Evolutionary conservation across 2,329 filamentous ascomycete genomes (phyloP).

Genomic region (Aspergillus puulaauensis): DNA sequence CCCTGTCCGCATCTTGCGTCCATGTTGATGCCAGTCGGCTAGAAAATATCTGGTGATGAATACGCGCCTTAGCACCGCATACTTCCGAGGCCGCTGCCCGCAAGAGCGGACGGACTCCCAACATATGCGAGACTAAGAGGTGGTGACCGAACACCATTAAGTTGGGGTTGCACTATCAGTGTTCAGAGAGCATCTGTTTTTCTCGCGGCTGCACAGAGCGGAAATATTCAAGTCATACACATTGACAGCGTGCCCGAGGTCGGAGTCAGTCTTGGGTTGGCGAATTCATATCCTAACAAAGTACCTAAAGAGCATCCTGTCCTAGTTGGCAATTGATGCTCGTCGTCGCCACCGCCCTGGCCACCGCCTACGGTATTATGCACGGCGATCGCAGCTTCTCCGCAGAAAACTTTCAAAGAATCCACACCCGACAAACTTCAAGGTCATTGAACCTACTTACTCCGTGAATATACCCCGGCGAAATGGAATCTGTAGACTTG

Average conservation of each 20-base stretch:
- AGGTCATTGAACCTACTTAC: not conserved
- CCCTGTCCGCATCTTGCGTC: constrained; percentile 27
- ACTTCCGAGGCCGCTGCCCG: constrained; percentile 25
- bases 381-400: not conserved
- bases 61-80: constrained; percentile 7
- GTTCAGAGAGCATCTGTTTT: not conserved
- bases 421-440: not conserved
- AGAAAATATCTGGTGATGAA: not conserved
- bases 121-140: constrained; percentile 38
- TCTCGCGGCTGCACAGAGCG: not conserved
- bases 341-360: constrained; percentile 14
- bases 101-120: constrained; percentile 32
- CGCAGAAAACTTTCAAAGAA: not conserved
- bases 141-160: not conserved
- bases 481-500: constrained; percentile 60
- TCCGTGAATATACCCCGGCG: not conserved
- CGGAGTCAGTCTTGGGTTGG: not conserved
- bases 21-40: constrained; percentile 27
- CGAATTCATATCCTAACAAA: not conserved
- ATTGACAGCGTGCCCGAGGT: not conserved
- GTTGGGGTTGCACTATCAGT: not conserved
- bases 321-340: too few species aligned
- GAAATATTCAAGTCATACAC: not conserved
- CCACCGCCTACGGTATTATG: constrained; percentile 18
- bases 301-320: not conserved